These are phyloP conservation scores for Boeremia lycopersici DNA, from an alignment of 2,329 filamentous ascomycete genomes.

Conservation along the genomic window DNA sequence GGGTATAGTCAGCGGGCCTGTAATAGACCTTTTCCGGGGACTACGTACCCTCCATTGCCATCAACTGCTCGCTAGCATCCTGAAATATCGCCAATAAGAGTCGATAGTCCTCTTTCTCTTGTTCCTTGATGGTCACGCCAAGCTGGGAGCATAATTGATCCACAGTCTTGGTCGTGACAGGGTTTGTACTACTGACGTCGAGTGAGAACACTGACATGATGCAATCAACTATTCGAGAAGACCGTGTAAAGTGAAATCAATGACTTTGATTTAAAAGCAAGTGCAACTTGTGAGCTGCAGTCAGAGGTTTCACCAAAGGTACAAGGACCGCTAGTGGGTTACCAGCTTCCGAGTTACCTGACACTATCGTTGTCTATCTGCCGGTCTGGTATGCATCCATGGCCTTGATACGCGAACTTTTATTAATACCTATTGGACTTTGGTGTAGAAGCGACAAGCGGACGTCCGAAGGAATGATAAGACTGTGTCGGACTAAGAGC, in stretches of 20 bases:
- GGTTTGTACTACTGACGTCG: conserved; percentile 38
- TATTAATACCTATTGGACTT: neutral
- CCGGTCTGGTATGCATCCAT: too few species aligned
- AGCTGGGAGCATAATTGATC: conserved; percentile 41
- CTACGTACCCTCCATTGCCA: conserved; percentile 38
- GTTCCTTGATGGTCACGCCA: conserved; percentile 41
- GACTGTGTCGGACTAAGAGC: conserved; percentile 1
- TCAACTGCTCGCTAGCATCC: conserved; percentile 46
- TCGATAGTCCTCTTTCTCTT: conserved; percentile 48
- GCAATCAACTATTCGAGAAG: neutral
- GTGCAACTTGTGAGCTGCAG: too few species aligned
- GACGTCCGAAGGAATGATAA: conserved; percentile 20
- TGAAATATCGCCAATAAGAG: conserved; percentile 49
- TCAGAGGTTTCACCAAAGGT: too few species aligned
- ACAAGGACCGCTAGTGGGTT: too few species aligned
- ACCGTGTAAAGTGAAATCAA: neutral
- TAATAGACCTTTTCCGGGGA: neutral
- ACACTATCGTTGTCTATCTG: neutral
- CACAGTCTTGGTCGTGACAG: conserved; percentile 42
- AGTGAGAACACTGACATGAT: conserved; percentile 50
- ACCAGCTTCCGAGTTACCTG: too few species aligned
- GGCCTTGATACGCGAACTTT: too few species aligned
- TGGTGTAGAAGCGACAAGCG: neutral
- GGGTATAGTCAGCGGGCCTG: neutral
- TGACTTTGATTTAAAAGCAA: too few species aligned